These are phyloP conservation scores for Triticum dicoccoides DNA, from an alignment of 176 grass and related monocot species.

Conservation along the genomic window DNA sequence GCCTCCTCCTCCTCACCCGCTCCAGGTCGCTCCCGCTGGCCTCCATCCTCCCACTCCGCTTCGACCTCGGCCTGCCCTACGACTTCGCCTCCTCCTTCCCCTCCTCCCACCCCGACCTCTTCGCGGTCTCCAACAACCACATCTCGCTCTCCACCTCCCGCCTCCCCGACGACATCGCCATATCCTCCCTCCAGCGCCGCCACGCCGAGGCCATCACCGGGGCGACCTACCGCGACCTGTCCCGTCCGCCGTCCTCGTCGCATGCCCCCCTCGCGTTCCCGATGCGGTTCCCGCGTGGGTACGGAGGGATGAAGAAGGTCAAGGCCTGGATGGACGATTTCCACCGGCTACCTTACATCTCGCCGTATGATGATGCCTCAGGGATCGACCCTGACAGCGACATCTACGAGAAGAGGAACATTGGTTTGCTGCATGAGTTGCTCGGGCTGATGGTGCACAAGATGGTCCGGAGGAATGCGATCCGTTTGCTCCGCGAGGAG, in stretches of 20 bases:
- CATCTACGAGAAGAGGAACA: conserved; percentile 91
- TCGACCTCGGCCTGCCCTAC: conserved; percentile 77
- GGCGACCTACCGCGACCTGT: conserved; percentile 60
- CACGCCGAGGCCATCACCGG: conserved; percentile 40
- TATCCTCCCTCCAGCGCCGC: conserved; percentile 70
- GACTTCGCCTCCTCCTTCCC: conserved; percentile 65
- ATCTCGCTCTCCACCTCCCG: conserved; percentile 38
- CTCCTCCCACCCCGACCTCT: conserved; percentile 49
- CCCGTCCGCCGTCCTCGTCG: conserved; percentile 55
- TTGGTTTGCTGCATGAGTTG: conserved; percentile 81
- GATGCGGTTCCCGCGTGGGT: conserved; percentile 85
- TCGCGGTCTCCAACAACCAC: conserved; percentile 54
- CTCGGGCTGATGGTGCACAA: conserved; percentile 87
- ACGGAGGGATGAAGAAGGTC: conserved; percentile 92
- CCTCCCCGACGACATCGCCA: conserved; percentile 52
- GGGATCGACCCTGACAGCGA: conserved; percentile 87
- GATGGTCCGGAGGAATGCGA: conserved; percentile 81
- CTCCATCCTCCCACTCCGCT: conserved; percentile 68
- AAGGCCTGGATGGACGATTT: conserved; percentile 95
- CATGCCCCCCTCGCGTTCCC: conserved; percentile 75
- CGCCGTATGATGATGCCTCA: conserved; percentile 72
- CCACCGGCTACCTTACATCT: conserved; percentile 89
- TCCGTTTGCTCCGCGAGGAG: conserved; percentile 76
- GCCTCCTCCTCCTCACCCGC: conserved; percentile 73
- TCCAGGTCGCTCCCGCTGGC: conserved; percentile 70